Conservation (phyloP, 2,329 filamentous ascomycete species). For the Colletotrichum brevisporum region DNA sequence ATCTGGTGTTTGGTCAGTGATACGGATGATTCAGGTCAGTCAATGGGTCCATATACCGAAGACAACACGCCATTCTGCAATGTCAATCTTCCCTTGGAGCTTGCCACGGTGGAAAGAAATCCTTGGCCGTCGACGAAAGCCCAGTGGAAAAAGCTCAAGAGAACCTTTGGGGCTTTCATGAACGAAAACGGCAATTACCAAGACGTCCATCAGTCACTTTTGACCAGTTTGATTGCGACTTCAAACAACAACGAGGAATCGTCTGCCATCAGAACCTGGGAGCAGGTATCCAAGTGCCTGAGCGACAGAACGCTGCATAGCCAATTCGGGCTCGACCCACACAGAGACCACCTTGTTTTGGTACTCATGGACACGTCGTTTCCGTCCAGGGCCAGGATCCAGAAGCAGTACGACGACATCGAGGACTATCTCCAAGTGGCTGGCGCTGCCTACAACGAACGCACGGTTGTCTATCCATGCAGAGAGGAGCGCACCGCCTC, state of each 20-base stretch:
- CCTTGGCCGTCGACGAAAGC: neutral
- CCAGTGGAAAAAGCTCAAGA: conserved; percentile 2
- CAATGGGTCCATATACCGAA: neutral
- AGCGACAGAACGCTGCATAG: neutral
- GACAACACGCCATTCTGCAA: conserved; percentile 2
- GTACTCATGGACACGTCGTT: conserved; percentile 15
- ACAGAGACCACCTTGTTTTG: neutral
- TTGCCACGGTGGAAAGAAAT: neutral
- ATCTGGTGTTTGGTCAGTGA: conserved; percentile 7
- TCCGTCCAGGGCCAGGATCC: neutral
- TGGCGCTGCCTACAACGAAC: neutral
- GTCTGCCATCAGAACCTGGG: conserved; percentile 11
- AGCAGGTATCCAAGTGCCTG: neutral
- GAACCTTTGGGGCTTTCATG: neutral
- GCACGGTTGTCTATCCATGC: neutral
- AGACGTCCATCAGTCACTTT: conserved; percentile 9
- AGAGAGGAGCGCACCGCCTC: conserved; percentile 8
- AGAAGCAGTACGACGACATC: conserved; percentile 5
- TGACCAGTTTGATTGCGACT: conserved; percentile 7
- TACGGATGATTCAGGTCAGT: neutral
- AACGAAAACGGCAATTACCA: neutral
- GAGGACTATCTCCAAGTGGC: conserved; percentile 12
- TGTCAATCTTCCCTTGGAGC: neutral
- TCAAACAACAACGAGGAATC: neutral
- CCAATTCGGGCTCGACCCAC: neutral